These are phyloP conservation scores for Beauveria brongniartii DNA, from an alignment of 2,329 filamentous ascomycete species.

Conservation along the genomic window DNA sequence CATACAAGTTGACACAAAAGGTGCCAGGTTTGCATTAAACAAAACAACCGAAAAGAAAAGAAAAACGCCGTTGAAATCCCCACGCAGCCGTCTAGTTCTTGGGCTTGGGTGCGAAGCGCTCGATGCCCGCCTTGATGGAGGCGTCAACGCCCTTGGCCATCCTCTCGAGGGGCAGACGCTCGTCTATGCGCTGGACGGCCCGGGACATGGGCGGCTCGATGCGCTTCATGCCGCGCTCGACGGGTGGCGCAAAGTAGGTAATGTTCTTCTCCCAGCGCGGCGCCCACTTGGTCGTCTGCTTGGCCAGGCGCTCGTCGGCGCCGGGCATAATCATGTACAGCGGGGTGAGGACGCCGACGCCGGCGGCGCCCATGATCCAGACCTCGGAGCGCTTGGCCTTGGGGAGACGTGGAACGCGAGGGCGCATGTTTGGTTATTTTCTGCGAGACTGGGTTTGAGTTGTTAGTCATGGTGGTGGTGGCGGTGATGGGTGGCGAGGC, in stretches of 20 bases:
- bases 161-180: constrained; percentile 40
- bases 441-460: not conserved
- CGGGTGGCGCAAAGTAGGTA: constrained; percentile 41
- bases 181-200: constrained; percentile 37
- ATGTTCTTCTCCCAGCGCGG: constrained; percentile 53
- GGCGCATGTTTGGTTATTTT: constrained; percentile 35
- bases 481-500: not conserved
- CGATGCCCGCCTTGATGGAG: constrained; percentile 39
- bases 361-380: constrained; percentile 45
- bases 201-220: constrained; percentile 39
- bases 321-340: constrained; percentile 51
- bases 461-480: not conserved
- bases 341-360: constrained; percentile 45
- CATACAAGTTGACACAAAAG: not conserved
- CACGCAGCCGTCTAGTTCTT: not conserved
- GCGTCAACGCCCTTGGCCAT: constrained; percentile 41
- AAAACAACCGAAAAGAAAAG: not conserved
- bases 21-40: not conserved
- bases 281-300: constrained; percentile 49
- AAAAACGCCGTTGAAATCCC: not conserved
- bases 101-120: constrained; percentile 26
- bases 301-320: constrained; percentile 44
- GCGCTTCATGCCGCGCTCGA: constrained; percentile 38
- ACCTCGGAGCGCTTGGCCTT: constrained; percentile 40
- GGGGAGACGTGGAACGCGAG: constrained; percentile 39